Percentiles rank a stretch among this genome's conserved stretches.
Conservation (phyloP, 805 yeast genomes). For the Metschnikowia corniflorae region DNA sequence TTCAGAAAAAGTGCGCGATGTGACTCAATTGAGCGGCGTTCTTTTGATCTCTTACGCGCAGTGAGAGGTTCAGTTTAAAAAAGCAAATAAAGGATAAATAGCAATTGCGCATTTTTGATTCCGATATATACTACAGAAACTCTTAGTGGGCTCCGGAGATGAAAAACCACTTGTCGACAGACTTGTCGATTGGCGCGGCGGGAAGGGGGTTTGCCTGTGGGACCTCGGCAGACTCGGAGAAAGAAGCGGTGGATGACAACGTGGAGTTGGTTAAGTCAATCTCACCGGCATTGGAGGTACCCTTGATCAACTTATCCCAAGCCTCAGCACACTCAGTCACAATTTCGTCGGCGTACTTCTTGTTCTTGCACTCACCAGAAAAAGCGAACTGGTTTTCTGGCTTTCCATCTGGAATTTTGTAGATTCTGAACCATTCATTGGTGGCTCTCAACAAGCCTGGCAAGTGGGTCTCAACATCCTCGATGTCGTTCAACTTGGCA, state of each 20-base stretch:
- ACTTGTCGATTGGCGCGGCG: constrained; percentile 94
- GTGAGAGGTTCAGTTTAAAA: background rate
- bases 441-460: constrained; percentile 72
- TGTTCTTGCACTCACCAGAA: constrained; percentile 61
- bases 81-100: background rate
- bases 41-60: background rate
- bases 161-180: constrained; percentile 98
- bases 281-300: constrained; percentile 31
- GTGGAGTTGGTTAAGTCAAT: constrained; percentile 52
- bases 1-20: too few species aligned
- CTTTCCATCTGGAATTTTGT: constrained; percentile 81
- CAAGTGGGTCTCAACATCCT: constrained; percentile 62
- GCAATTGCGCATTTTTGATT: background rate
- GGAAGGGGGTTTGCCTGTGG: constrained; percentile 71
- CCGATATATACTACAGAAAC: too few species aligned
- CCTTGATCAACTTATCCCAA: constrained; percentile 60
- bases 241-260: constrained; percentile 46
- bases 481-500: constrained; percentile 52
- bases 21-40: background rate
- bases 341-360: constrained; percentile 35
- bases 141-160: constrained; percentile 73
- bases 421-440: constrained; percentile 76
- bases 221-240: constrained; percentile 44
- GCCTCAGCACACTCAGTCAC: constrained; percentile 48
- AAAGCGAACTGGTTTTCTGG: constrained; percentile 72